phyloP scores from a whole-genome alignment of 805 yeast genomes.

The Barnettozyma californica region DNA sequence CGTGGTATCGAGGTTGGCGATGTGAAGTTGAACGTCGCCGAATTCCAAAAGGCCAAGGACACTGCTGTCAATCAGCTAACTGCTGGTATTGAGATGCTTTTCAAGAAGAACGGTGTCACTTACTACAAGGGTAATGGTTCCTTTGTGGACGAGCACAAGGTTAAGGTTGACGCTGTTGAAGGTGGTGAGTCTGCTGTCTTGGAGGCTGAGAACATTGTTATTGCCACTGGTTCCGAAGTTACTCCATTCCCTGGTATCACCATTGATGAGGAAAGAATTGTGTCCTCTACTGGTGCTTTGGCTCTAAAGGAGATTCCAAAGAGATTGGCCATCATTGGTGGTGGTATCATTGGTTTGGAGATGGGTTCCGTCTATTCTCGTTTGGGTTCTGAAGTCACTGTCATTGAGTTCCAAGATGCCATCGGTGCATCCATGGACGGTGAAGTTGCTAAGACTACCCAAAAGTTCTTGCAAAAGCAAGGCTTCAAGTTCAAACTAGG shows the following conservation, averaged over 20 bases:
- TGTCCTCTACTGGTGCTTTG: constrained; percentile 90
- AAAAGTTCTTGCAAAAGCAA: constrained; percentile 88
- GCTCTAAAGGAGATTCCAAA: constrained; percentile 87
- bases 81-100: constrained; percentile 88
- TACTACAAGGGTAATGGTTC: constrained; percentile 93
- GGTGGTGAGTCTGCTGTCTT: constrained; percentile 71
- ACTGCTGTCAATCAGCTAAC: constrained; percentile 85
- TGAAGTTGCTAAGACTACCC: constrained; percentile 87
- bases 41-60: constrained; percentile 89
- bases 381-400: constrained; percentile 92
- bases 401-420: constrained; percentile 82
- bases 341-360: constrained; percentile 98
- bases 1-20: constrained; percentile 90
- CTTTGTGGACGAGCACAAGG: constrained; percentile 71
- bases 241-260: constrained; percentile 98
- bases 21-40: constrained; percentile 66
- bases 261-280: constrained; percentile 95
- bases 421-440: constrained; percentile 99
- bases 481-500: constrained; percentile 90
- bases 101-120: constrained; percentile 92
- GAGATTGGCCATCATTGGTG: constrained; percentile 90
- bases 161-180: constrained; percentile 81
- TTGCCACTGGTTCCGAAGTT: constrained; percentile 98
- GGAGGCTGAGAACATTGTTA: constrained; percentile 80
- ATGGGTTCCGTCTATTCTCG: constrained; percentile 98